These are phyloP conservation scores for Turnera subulata DNA, from an alignment of 345 rosid species.

Conservation along the genomic window DNA sequence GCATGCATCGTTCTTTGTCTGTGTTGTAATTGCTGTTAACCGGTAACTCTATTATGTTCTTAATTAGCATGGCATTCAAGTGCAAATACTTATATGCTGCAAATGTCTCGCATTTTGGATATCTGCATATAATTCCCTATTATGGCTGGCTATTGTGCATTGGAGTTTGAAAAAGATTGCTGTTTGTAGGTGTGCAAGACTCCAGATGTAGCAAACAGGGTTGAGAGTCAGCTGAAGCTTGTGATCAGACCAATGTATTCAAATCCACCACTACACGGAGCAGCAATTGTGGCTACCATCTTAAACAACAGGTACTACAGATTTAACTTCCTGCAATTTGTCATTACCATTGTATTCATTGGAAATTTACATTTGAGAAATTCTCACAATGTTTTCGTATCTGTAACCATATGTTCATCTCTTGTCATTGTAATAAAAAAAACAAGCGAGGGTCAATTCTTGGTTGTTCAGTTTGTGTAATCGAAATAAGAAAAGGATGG, in stretches of 20 bases:
- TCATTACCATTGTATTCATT: no score
- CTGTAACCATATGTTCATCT: no score
- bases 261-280: constrained; percentile 93
- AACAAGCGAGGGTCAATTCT: no score
- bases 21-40: neutral
- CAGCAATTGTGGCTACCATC: constrained; percentile 72
- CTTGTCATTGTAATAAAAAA: no score
- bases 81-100: neutral
- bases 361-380: no score
- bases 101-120: neutral
- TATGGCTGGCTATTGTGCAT: neutral
- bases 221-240: constrained; percentile 84
- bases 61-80: neutral
- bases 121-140: neutral
- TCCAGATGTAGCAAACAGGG: constrained; percentile 70
- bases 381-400: no score
- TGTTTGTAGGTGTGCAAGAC: constrained; percentile 65
- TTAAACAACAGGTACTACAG: constrained; percentile 53
- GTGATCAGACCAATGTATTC: constrained; percentile 81
- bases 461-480: no score
- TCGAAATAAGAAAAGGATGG: no score
- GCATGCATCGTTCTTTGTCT: neutral
- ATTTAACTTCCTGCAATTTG: no score
- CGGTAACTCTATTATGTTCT: neutral
- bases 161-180: neutral